phyloP scores from a whole-genome alignment of 371 early-diverging fungal species.

The Sporodiniella umbellata region DNA sequence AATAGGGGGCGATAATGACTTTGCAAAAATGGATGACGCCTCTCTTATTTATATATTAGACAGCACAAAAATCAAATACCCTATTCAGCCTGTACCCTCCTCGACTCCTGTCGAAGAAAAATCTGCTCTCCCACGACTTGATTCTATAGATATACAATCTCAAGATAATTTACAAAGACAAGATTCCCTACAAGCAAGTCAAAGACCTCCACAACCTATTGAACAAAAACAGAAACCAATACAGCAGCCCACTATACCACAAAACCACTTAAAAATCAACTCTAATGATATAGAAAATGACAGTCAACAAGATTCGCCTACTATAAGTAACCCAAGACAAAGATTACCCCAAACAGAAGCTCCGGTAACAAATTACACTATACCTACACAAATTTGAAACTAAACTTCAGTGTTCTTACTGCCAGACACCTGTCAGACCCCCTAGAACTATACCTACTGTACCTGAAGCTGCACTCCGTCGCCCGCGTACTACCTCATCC shows the following conservation, averaged over 20 bases:
- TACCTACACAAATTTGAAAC: too few species aligned
- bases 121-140: conserved; percentile 1
- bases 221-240: neutral
- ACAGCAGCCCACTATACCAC: neutral
- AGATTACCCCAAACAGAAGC: conserved; percentile 11
- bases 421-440: conserved; percentile 26
- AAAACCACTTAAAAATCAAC: neutral
- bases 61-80: conserved; percentile 72
- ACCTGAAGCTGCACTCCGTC: conserved; percentile 43
- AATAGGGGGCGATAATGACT: conserved; percentile 60
- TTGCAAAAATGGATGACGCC: conserved; percentile 51
- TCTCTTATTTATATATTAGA: conserved; percentile 59
- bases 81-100: conserved; percentile 35
- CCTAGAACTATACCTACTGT: conserved; percentile 43
- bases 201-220: neutral
- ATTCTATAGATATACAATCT: conserved; percentile 1
- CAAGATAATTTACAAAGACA: conserved; percentile 7
- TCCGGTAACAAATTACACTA: conserved; percentile 1
- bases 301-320: neutral
- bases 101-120: conserved; percentile 12
- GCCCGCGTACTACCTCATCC: conserved; percentile 38
- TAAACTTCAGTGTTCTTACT: neutral
- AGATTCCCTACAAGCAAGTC: neutral
- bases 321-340: conserved; percentile 7
- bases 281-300: neutral